A percentile compares a stretch with the other conserved stretches of the same genome.
Conservation (phyloP, 768 basidiomycete species). For the Lyophyllum atratum region DNA sequence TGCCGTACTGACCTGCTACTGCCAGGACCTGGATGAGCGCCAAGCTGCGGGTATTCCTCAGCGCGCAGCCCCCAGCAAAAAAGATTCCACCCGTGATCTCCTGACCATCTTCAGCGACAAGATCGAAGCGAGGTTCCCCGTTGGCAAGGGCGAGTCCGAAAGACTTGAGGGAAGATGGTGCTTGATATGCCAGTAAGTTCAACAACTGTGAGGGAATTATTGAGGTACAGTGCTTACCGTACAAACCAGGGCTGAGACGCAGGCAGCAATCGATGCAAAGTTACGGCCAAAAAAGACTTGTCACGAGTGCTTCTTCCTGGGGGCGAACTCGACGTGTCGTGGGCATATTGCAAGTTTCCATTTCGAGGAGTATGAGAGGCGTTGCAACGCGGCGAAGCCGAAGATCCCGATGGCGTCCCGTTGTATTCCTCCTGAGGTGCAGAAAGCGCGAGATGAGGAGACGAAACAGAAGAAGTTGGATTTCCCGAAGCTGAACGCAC, state of each 20-base stretch:
- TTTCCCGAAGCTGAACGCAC: constrained; percentile 3
- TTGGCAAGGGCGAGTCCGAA: background rate
- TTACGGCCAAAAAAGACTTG: background rate
- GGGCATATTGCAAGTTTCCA: background rate
- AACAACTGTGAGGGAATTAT: background rate
- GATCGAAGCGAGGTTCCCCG: background rate
- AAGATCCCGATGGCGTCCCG: background rate
- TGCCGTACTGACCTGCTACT: background rate
- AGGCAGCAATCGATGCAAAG: background rate
- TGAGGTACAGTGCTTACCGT: background rate
- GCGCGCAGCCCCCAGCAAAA: background rate
- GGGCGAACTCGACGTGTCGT: background rate
- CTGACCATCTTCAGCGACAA: background rate
- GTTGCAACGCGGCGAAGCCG: background rate
- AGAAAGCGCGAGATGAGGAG: background rate
- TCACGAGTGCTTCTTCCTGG: background rate
- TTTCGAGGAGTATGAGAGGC: constrained; percentile 1
- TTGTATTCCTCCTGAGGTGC: background rate
- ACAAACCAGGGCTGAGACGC: background rate
- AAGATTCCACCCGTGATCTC: background rate
- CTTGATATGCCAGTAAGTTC: background rate
- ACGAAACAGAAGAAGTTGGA: background rate
- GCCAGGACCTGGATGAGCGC: background rate
- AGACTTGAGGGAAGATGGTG: background rate
- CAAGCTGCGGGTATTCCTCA: background rate